Base-by-base conservation (phyloP, 805 yeast genomes). In the Myxozyma udenii region DNA sequence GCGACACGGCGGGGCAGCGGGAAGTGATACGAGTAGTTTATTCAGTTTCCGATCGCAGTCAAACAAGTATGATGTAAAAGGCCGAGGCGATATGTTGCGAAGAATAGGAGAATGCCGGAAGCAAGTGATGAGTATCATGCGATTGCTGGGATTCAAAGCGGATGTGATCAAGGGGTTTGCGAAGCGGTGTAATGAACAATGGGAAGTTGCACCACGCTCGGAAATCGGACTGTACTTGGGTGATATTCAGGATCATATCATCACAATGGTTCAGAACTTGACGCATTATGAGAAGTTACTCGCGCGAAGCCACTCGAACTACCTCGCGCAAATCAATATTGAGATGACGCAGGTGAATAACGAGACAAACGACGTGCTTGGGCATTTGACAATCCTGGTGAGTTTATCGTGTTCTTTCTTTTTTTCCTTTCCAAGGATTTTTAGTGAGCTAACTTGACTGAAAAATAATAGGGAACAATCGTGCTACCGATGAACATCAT, bases 301-400 rank as follows among this genome's bases (percentile, higher is more conserved):
- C 49, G 95, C 97, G 1, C 76, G 98, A 52, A 85, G 93, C n/a
- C 98, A 93, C 69, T 86, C 96, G 7, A 93, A 93, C 68, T 93
- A 93, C 67, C 75, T 91, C 63, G 98, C 98, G 1, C 98, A 91
- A 66, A 86, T 93, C 65, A 93, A 93, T 66, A 91, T 93, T 57
- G 98, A 93, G 67, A 93, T 91, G 98, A 93, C 97, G 7, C 84
- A 84, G 66, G 96, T 90, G 12, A 93, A 90, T 70, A 93, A 93
- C 64, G 97, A 91, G 62, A 91, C 95, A 80, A 93, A 93, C 68
- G 98, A 93, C 66, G 95, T 90, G 1, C 76, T 91, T 64, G 95
- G 97, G 9, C 88, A 90, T 66, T 87, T 91, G 50, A 87, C 98
- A 2, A 84, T 54, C 36, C 45, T 53, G 26, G 55, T 51, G 16